A percentile compares a stretch with the other conserved stretches of the same genome.
These are phyloP conservation scores for Alternaria sp. DNA, from an alignment of 2,329 filamentous ascomycete species.

Conservation along the genomic window DNA sequence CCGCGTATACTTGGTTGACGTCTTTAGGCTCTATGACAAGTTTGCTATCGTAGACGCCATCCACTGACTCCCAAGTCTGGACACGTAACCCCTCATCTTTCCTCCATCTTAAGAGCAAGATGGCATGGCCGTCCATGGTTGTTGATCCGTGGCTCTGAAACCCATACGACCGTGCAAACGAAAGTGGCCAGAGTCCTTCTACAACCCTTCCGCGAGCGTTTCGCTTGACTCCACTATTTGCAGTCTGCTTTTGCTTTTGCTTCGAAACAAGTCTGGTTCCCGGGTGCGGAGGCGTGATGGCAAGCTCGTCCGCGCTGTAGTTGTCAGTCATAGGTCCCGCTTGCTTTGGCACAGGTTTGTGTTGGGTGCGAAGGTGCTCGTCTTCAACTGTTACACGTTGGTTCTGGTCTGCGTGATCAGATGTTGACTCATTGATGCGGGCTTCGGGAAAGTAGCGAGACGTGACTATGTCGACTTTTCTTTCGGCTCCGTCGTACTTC, in stretches of 20 bases:
- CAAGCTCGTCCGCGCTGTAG: constrained; percentile 27
- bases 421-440: constrained; percentile 32
- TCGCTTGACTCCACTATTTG: constrained; percentile 2
- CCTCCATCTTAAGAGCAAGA: constrained; percentile 1
- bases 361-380: constrained; percentile 18
- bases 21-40: constrained; percentile 11
- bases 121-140: background rate
- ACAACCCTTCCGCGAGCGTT: background rate
- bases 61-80: background rate
- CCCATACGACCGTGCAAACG: constrained; percentile 23
- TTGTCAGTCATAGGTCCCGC: background rate
- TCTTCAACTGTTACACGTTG: background rate
- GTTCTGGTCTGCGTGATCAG: background rate
- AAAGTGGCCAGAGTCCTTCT: constrained; percentile 19
- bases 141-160: background rate
- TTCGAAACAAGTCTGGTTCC: constrained; percentile 1
- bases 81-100: constrained; percentile 1
- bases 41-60: background rate
- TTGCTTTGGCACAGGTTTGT: constrained; percentile 9
- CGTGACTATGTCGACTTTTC: background rate
- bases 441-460: constrained; percentile 24
- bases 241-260: background rate
- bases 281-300: constrained; percentile 2
- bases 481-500: background rate
- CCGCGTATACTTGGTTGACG: constrained; percentile 19